Percentiles rank a stretch among this genome's conserved stretches.
These are phyloP conservation scores for Ustilago curta DNA, from an alignment of 1,284 basidiomycete genomes.

Conservation along the genomic window DNA sequence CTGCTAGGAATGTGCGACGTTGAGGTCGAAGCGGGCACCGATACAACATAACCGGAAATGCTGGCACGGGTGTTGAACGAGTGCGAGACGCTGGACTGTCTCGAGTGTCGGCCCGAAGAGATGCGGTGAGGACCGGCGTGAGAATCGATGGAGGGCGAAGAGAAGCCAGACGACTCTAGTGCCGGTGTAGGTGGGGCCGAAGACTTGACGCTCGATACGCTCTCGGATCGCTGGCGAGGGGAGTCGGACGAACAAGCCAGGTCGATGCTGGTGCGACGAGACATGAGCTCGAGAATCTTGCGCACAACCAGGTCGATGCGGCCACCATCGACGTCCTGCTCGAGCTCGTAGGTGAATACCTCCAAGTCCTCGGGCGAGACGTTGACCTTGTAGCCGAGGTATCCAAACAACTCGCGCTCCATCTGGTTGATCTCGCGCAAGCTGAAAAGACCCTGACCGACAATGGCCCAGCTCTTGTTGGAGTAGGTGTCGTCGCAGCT, in stretches of 20 bases:
- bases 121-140: constrained; percentile 38
- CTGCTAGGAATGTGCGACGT: constrained; percentile 23
- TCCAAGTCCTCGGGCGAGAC: constrained; percentile 61
- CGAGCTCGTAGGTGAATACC: constrained; percentile 60
- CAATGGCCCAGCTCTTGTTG: constrained; percentile 69
- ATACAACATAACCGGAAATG: constrained; percentile 42
- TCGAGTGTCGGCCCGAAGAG: constrained; percentile 35
- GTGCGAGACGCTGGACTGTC: constrained; percentile 43
- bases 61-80: constrained; percentile 46
- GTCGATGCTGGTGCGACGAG: constrained; percentile 34
- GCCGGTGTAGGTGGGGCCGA: constrained; percentile 38
- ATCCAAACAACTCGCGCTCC: constrained; percentile 69
- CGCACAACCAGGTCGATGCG: constrained; percentile 44
- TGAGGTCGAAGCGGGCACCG: constrained; percentile 20
- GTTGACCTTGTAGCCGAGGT: constrained; percentile 66
- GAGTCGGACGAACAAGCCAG: constrained; percentile 9
- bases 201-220: constrained; percentile 38
- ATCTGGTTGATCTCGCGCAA: constrained; percentile 69
- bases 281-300: constrained; percentile 39
- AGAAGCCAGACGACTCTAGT: constrained; percentile 38
- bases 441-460: constrained; percentile 67
- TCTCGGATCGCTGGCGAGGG: constrained; percentile 36
- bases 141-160: constrained; percentile 48
- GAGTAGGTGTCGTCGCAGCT: constrained; percentile 69
- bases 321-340: constrained; percentile 41